A percentile compares a stretch with the other conserved stretches of the same genome.
phyloP scores from a whole-genome alignment of 441 rosid species.

The Gossypium lobatum region DNA sequence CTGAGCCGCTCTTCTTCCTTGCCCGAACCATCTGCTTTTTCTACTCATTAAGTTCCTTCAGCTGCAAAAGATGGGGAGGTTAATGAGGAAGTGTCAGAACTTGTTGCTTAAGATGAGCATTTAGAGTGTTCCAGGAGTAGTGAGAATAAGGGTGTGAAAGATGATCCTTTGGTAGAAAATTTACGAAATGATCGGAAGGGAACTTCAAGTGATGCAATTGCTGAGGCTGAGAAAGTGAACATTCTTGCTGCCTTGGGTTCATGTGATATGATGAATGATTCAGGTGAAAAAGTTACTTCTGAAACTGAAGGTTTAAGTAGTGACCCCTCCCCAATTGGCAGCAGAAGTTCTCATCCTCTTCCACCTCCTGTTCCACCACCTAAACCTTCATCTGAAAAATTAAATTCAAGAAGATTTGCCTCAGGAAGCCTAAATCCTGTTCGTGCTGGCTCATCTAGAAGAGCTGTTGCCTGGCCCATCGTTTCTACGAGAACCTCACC shows the following conservation, averaged over 20 bases:
- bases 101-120: conserved; percentile 40
- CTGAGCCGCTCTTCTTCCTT: conserved; percentile 48
- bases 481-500: conserved; percentile 74
- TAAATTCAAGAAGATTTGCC: conserved; percentile 42
- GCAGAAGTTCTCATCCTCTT: conserved; percentile 58
- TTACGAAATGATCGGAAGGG: conserved; percentile 27
- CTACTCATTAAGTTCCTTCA: conserved; percentile 32
- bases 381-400: conserved; percentile 42
- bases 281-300: conserved; percentile 30
- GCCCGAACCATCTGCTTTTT: conserved; percentile 41
- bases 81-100: conserved; percentile 47
- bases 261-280: conserved; percentile 28
- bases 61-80: conserved; percentile 52
- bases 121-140: conserved; percentile 35
- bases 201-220: conserved; percentile 32
- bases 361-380: conserved; percentile 85
- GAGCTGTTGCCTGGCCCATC: conserved; percentile 69
- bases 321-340: conserved; percentile 30
- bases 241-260: conserved; percentile 29
- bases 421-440: conserved; percentile 46
- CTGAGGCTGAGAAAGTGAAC: conserved; percentile 26
- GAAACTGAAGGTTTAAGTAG: conserved; percentile 49
- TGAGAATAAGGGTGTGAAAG: conserved; percentile 41
- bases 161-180: conserved; percentile 37
- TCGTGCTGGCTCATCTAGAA: conserved; percentile 57